Percentiles rank a stretch among this genome's conserved stretches.
phyloP scores from a whole-genome alignment of 148 eudicot genomes.

The Silene latifolia region DNA sequence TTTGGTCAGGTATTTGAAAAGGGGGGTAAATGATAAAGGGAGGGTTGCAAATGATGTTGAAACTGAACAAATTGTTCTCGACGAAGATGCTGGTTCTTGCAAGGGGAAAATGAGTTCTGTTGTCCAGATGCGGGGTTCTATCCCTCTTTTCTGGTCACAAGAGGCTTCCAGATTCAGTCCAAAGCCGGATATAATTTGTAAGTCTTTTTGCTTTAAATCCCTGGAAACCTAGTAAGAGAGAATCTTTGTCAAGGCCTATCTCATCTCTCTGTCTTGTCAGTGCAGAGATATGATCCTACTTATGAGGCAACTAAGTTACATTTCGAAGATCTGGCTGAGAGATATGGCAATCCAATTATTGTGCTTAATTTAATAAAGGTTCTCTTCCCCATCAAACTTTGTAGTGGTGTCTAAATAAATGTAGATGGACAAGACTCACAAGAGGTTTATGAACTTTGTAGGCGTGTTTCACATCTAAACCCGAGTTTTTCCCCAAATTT shows the following conservation, averaged over 20 bases:
- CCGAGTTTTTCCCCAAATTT: background rate
- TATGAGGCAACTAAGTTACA: conserved; percentile 94
- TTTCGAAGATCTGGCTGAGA: conserved; percentile 78
- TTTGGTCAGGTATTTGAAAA: conserved; percentile 73
- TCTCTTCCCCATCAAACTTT: conserved; percentile 12
- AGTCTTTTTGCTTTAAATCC: conserved; percentile 19
- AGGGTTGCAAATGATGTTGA: conserved; percentile 99
- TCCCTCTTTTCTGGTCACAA: conserved; percentile 99
- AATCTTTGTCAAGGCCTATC: conserved; percentile 2
- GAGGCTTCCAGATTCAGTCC: conserved; percentile 98
- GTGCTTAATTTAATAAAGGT: conserved; percentile 96
- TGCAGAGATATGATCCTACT: conserved; percentile 99
- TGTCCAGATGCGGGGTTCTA: conserved; percentile 99
- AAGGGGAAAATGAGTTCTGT: conserved; percentile 98
- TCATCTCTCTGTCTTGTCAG: conserved; percentile 37
- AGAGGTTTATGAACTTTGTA: background rate
- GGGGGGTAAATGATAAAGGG: conserved; percentile 97
- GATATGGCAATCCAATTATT: conserved; percentile 95
- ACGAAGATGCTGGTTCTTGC: conserved; percentile 95
- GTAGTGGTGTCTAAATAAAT: background rate
- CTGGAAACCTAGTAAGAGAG: background rate
- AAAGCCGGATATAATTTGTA: conserved; percentile 95
- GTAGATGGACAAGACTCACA: background rate
- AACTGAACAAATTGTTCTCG: conserved; percentile 92
- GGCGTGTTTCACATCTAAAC: background rate